phyloP scores from a whole-genome alignment of 2,329 filamentous ascomycete species.

The Knufia fluminis region DNA sequence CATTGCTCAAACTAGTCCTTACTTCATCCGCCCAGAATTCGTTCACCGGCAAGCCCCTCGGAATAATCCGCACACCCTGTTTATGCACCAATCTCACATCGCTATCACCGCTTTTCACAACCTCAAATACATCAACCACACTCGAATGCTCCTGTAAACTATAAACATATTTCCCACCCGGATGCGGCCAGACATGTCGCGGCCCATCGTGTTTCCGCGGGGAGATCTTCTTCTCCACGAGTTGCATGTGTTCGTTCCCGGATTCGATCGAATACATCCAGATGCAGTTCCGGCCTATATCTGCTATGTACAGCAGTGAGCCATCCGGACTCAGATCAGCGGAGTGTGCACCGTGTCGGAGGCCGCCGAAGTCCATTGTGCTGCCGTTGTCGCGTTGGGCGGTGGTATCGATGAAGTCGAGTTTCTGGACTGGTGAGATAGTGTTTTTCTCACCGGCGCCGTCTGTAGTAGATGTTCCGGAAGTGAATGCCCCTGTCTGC shows the following conservation, averaged over 20 bases:
- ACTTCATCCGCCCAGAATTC: conserved; percentile 24
- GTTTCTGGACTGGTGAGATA: conserved; percentile 15
- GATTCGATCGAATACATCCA: conserved; percentile 20
- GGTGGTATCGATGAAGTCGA: conserved; percentile 17
- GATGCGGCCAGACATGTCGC: conserved; percentile 22
- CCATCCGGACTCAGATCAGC: conserved; percentile 23
- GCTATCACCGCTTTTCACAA: conserved; percentile 1
- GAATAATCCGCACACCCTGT: conserved; percentile 21
- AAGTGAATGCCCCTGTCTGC: conserved; percentile 14
- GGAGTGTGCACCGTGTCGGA: conserved; percentile 24
- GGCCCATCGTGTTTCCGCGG: conserved; percentile 21
- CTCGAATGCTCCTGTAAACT: conserved; percentile 22
- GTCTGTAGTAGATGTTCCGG: background rate
- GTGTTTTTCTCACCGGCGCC: background rate
- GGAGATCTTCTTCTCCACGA: conserved; percentile 19
- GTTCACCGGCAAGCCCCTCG: conserved; percentile 8
- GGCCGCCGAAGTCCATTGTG: conserved; percentile 23
- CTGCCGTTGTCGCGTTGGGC: conserved; percentile 19
- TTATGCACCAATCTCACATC: conserved; percentile 14
- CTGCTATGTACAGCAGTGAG: conserved; percentile 22
- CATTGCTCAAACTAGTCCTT: conserved; percentile 17
- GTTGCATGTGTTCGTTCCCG: conserved; percentile 9
- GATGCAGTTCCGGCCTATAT: conserved; percentile 25
- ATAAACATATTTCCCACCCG: conserved; percentile 19
- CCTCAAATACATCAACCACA: conserved; percentile 22